Conservation (phyloP, 768 basidiomycete genomes). For the Sarcodon sp. region DNA sequence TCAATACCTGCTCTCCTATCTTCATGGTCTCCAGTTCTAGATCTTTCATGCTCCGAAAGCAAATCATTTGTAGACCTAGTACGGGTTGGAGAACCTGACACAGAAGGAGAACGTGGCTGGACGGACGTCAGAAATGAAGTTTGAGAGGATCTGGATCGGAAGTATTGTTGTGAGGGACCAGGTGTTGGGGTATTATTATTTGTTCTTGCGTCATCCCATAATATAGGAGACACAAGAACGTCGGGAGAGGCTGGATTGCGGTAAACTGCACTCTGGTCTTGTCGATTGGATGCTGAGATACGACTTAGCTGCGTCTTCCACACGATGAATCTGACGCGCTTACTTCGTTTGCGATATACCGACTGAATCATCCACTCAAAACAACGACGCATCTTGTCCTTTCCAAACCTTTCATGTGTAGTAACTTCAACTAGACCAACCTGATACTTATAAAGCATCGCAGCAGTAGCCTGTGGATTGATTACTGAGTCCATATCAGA, state of each 20-base stretch:
- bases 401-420: conserved; percentile 38
- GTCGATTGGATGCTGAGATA: conserved; percentile 8
- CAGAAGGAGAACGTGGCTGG: too few species aligned
- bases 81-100: conserved; percentile 35
- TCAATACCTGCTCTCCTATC: conserved; percentile 10
- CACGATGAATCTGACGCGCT: conserved; percentile 22
- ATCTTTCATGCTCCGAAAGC: conserved; percentile 27
- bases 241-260: conserved; percentile 69
- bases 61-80: conserved; percentile 44
- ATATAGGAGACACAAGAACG: conserved; percentile 27
- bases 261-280: conserved; percentile 14
- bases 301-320: conserved; percentile 5
- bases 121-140: too few species aligned
- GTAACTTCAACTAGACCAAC: conserved; percentile 73
- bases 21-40: conserved; percentile 5
- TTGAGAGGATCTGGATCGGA: too few species aligned
- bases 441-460: conserved; percentile 46
- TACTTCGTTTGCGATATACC: conserved; percentile 8
- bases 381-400: conserved; percentile 57
- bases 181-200: conserved; percentile 40
- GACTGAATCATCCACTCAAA: conserved; percentile 59
- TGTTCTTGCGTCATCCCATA: conserved; percentile 40
- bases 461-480: conserved; percentile 39
- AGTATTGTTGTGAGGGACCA: conserved; percentile 14
- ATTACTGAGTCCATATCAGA: conserved; percentile 52